Conservation (phyloP, 331 rosid species). For the Pyracantha coccinea region DNA sequence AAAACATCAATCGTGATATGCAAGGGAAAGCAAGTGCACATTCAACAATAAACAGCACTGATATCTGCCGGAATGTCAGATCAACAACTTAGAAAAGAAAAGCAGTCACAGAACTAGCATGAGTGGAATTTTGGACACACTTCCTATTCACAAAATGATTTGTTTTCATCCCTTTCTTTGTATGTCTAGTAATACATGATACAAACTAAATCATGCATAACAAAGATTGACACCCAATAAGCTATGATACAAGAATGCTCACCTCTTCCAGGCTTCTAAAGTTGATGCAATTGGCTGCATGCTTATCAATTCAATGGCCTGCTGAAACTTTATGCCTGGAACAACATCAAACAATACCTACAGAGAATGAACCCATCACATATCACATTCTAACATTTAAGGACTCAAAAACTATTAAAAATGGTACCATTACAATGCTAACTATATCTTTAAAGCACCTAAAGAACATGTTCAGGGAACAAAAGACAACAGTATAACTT, state of each 20-base stretch:
- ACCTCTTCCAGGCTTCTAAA: conserved; percentile 75
- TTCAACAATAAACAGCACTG: neutral
- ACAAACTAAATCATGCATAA: neutral
- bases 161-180: neutral
- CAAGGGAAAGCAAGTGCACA: neutral
- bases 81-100: neutral
- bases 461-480: neutral
- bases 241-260: conserved; percentile 12
- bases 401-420: neutral
- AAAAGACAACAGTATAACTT: neutral
- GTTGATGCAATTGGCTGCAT: conserved; percentile 86
- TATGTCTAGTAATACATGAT: neutral
- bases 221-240: neutral
- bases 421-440: neutral
- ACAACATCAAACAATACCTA: conserved; percentile 98
- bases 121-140: neutral
- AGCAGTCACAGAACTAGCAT: neutral
- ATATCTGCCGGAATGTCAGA: neutral
- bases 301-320: conserved; percentile 79
- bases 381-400: conserved; percentile 11
- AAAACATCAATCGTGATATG: neutral
- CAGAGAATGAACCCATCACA: conserved; percentile 25
- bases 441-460: neutral
- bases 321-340: conserved; percentile 83
- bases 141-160: neutral